phyloP scores from a whole-genome alignment of 805 yeast species.

The Lachancea thermotolerans region DNA sequence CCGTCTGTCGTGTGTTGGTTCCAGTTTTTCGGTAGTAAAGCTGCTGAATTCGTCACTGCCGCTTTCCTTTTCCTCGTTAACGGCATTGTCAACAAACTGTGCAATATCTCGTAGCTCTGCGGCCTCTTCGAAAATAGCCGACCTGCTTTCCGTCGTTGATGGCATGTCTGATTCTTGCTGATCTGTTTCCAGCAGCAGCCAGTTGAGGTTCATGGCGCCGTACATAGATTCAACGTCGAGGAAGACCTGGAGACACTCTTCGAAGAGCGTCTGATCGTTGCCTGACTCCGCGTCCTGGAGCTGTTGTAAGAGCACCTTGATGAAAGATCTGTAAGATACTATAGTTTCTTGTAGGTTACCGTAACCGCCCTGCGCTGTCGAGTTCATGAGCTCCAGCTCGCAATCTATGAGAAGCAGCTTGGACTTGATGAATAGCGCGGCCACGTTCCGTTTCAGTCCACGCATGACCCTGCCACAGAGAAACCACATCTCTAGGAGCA shows the following conservation, averaged over 20 bases:
- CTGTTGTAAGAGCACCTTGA: slow-evolving; percentile 51
- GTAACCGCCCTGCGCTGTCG: slow-evolving; percentile 11
- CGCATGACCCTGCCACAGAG: slow-evolving; percentile 14
- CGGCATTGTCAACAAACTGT: slow-evolving; percentile 4
- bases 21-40: not conserved
- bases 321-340: slow-evolving; percentile 50
- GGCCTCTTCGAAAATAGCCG: slow-evolving; percentile 5
- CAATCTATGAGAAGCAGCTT: slow-evolving; percentile 58
- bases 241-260: slow-evolving; percentile 62
- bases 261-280: slow-evolving; percentile 50
- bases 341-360: slow-evolving; percentile 38
- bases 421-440: slow-evolving; percentile 58
- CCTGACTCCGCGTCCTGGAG: slow-evolving; percentile 46
- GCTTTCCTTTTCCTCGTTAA: not conserved
- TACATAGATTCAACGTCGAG: slow-evolving; percentile 71
- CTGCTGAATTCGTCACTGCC: slow-evolving; percentile 5
- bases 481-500: slow-evolving; percentile 24
- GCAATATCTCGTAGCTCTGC: slow-evolving; percentile 10
- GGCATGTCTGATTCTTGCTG: not conserved
- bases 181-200: slow-evolving; percentile 29
- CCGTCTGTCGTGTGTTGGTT: slow-evolving; percentile 8
- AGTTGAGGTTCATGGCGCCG: slow-evolving; percentile 42
- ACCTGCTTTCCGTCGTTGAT: not conserved
- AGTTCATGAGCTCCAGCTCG: slow-evolving; percentile 41
- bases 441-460: slow-evolving; percentile 37